A percentile compares a stretch with the other conserved stretches of the same genome.
These are phyloP conservation scores for Westerdykella ornata DNA, from an alignment of 2,329 filamentous ascomycete genomes.

Conservation along the genomic window DNA sequence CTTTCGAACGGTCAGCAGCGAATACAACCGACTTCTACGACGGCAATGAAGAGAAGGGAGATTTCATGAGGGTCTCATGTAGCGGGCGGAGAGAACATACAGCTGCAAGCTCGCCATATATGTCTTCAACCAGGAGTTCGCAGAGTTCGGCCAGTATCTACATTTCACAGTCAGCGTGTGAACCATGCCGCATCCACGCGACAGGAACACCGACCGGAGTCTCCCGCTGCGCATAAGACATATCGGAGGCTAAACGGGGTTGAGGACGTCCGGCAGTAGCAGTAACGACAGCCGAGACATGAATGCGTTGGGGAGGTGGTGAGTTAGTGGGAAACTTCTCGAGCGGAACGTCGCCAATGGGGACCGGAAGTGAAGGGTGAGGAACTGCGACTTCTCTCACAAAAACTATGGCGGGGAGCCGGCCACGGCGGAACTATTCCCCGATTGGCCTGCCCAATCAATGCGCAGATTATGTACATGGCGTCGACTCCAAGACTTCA, in stretches of 20 bases:
- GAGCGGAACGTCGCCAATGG: not conserved
- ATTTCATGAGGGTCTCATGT: slow-evolving; percentile 1
- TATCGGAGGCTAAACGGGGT: slow-evolving; percentile 23
- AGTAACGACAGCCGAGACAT: slow-evolving; percentile 1
- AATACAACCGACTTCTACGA: not conserved
- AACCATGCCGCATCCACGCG: slow-evolving; percentile 18
- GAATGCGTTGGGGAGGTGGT: too few species aligned
- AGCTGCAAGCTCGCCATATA: slow-evolving; percentile 85
- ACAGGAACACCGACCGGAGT: slow-evolving; percentile 26
- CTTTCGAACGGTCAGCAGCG: slow-evolving; percentile 42
- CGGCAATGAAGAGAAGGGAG: not conserved
- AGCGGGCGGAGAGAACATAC: slow-evolving; percentile 49
- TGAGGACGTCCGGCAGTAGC: slow-evolving; percentile 1
- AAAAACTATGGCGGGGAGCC: not conserved
- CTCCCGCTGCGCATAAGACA: slow-evolving; percentile 34
- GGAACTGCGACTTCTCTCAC: not conserved
- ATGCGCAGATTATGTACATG: not conserved
- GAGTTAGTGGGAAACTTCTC: too few species aligned
- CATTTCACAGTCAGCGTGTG: slow-evolving; percentile 32
- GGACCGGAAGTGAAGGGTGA: not conserved
- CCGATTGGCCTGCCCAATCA: slow-evolving; percentile 1
- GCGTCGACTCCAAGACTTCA: not conserved
- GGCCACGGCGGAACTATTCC: not conserved
- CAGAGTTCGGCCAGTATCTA: slow-evolving; percentile 84
- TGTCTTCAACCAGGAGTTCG: slow-evolving; percentile 78